Evolutionary conservation across 768 basidiomycete genomes (phyloP).

Genomic region (Galerina marginata): DNA sequence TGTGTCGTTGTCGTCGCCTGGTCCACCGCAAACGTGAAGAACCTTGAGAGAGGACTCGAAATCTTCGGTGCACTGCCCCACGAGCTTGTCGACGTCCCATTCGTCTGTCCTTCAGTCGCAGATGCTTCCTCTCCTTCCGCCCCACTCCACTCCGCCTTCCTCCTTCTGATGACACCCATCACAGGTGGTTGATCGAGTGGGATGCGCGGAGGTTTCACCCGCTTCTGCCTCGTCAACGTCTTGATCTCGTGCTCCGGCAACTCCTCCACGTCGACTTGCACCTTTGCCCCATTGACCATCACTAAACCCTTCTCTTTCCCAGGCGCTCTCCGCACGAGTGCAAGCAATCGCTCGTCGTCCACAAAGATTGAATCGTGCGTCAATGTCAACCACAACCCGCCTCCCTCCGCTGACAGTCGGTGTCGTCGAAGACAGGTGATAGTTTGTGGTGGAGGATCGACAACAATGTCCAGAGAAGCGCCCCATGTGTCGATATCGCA

Average conservation of each 20-base stretch:
- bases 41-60: constrained; percentile 71
- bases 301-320: constrained; percentile 82
- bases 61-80: constrained; percentile 69
- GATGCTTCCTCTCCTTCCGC: constrained; percentile 20
- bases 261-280: constrained; percentile 88
- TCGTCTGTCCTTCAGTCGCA: constrained; percentile 2
- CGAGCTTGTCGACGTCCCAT: constrained; percentile 21
- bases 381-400: constrained; percentile 93
- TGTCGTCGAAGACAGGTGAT: constrained; percentile 88
- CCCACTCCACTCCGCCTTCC: constrained; percentile 75
- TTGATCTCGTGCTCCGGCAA: constrained; percentile 88
- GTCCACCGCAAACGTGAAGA: constrained; percentile 77
- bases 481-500: constrained; percentile 94
- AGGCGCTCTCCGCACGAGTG: constrained; percentile 77
- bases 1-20: constrained; percentile 77
- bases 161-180: constrained; percentile 67
- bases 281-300: constrained; percentile 87
- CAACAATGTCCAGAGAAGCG: constrained; percentile 80
- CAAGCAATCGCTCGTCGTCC: constrained; percentile 75
- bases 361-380: constrained; percentile 83
- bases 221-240: constrained; percentile 79
- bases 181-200: constrained; percentile 95
- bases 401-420: constrained; percentile 83
- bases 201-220: constrained; percentile 82
- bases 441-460: constrained; percentile 89